Percentiles rank a stretch among this genome's conserved stretches.
Conservation (phyloP, 2,329 filamentous ascomycete genomes). For the Blumeriella jaapii region DNA sequence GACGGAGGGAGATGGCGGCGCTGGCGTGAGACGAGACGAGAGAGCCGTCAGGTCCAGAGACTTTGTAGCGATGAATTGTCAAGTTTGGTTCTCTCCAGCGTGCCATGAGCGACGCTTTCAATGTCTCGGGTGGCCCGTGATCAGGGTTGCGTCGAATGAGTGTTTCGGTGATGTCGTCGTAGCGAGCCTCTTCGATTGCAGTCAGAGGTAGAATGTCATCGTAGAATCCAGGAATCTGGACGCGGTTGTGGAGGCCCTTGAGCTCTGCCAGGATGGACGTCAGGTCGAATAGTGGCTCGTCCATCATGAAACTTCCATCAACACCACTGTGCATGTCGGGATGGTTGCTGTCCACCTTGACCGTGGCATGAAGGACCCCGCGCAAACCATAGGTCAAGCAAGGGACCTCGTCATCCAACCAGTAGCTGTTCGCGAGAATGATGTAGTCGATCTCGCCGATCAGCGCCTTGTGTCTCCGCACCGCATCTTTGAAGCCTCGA, state of each 20-base stretch:
- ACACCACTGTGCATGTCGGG: constrained; percentile 93
- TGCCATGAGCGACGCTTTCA: constrained; percentile 80
- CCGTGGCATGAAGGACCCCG: constrained; percentile 85
- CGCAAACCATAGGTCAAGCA: constrained; percentile 91
- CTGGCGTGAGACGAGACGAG: constrained; percentile 85
- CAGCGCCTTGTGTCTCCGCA: constrained; percentile 66
- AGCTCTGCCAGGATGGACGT: constrained; percentile 72
- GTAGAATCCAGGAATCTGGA: constrained; percentile 83
- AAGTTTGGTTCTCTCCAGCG: constrained; percentile 92
- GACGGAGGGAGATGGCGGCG: constrained; percentile 76
- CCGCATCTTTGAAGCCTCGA: constrained; percentile 75
- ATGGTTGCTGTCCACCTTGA: constrained; percentile 74
- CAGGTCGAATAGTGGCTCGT: constrained; percentile 86
- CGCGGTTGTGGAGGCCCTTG: constrained; percentile 67
- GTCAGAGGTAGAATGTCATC: constrained; percentile 69
- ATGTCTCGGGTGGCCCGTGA: constrained; percentile 46
- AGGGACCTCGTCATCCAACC: constrained; percentile 91
- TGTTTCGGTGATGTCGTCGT: constrained; percentile 71
- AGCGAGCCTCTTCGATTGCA: constrained; percentile 64
- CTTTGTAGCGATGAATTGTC: constrained; percentile 86
- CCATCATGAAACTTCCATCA: constrained; percentile 82
- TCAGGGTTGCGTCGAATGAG: constrained; percentile 61
- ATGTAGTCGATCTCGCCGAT: constrained; percentile 94
- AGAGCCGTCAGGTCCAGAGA: constrained; percentile 82
- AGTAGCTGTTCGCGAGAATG: constrained; percentile 92